Evolutionary conservation across 257 asterid species (phyloP), one percentile per base, ranked within the genome.

Genomic region (Galeopsis tetrahit): DNA sequence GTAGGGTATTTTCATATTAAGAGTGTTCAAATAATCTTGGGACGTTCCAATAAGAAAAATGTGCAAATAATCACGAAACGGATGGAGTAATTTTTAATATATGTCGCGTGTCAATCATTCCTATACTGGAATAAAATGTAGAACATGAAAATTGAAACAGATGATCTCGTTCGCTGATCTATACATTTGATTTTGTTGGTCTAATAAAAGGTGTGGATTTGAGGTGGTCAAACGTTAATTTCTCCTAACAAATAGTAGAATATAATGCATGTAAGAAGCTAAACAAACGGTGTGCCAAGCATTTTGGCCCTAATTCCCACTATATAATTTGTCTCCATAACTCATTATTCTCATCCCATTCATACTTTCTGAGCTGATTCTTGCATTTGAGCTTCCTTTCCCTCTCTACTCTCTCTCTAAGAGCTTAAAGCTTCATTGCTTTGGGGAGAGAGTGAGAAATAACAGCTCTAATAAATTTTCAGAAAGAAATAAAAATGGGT

Each of bases 401-500:
- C 60, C 62, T 69, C 76, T 48, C 58, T 28, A 13, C 43, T 13
- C 49, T n/a, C 73, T 44, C 70, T 43, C 52, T 4, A 6, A 15
- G n/a, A 34, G 7, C 33, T 60, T 2, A 71, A 14, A 33, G 35
- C 43, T 71, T 48, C 34, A 32, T 28, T 66, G 71, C 39, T 58
- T 59, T 48, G 11, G 58, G 60, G 72, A 53, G 69, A 71, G 77
- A 71, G 69, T 2, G 46, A 49, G 71, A 51, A 32, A 42, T 2
- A 32, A n/a, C 6, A 63, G 67, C 67, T 21, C 38, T 2, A 2
- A 35, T 62, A 14, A 21, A 21, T 21, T 21, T 21, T 21, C 28
- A 21, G 28, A 21, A 21, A 21, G 28, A 21, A 21, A 44, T 10
- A 44, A 77, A 73, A 56, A 72, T 87, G 93, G 93, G 93, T 69